Evolutionary conservation across 23 red algal species (phyloP), one percentile per base, ranked within the genome.

Genomic region (Agarophyton chilense): DNA sequence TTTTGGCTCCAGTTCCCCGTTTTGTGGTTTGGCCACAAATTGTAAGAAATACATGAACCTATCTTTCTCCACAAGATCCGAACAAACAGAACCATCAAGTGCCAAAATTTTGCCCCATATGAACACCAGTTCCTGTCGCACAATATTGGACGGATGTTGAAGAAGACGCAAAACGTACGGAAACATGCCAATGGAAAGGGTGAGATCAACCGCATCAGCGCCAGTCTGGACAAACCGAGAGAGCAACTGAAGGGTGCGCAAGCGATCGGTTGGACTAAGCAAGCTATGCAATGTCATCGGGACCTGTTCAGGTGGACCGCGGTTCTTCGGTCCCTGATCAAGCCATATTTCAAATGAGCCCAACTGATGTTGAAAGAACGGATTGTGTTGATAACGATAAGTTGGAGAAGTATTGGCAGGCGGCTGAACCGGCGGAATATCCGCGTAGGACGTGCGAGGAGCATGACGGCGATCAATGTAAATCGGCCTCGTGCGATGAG

Each of bases 51-150:
- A 94, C 14, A 54, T 41, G 36, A 94, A 79, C 8, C 93, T 72
- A 38, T 93, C 78, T 57, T 94, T 90, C 24, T 92, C 92, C 22
- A 95, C 49, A 66, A 99, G 82, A 60, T 99, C 93, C 0, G 70
- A 54, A 32, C 62, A 61, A 85, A 89, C 93, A 18, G 97, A 90
- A 28, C 60, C 60, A 79, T 99, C 97, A 17, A 96, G 78, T 19
- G 90, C 82, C 75, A 99, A 26, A 41, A 99, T 88, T 75, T 99
- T 99, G 7, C 85, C 91, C 97, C 97, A 99, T n/a, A 99, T 99
- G 76, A 93, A 99, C 9, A 96, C 97, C 31, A 99, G 93, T 63
- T 96, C 93, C 64, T 84, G 58, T 3, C 93, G 89, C 5, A 91
- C 71, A 26, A 92, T 52, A 57, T 64, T 53, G 0, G 85, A 75